Conservation (phyloP, 2,329 filamentous ascomycete genomes). For the Metarhizium sp. region DNA sequence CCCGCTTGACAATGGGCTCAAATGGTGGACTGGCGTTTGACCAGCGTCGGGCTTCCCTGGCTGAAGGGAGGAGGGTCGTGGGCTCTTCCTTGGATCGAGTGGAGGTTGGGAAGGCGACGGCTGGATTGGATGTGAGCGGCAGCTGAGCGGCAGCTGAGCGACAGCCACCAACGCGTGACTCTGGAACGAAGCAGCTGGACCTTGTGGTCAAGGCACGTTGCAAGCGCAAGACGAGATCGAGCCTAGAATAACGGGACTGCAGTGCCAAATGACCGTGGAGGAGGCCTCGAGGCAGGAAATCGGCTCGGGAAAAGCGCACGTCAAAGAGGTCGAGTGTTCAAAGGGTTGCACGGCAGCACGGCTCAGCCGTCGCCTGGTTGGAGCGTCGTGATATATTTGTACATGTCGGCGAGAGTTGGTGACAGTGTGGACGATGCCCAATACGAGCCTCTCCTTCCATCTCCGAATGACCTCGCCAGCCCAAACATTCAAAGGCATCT, state of each 20-base stretch:
- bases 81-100: not conserved
- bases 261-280: not conserved
- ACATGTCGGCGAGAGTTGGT: not conserved
- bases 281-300: not conserved
- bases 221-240: not conserved
- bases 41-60: not conserved
- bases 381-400: not conserved
- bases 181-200: not conserved
- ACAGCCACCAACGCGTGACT: not conserved
- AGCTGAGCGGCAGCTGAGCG: not conserved
- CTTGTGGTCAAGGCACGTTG: not conserved
- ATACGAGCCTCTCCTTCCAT: not conserved
- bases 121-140: not conserved
- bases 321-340: not conserved
- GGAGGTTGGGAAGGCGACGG: not conserved
- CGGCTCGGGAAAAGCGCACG: not conserved
- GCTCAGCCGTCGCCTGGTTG: not conserved
- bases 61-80: not conserved
- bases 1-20: not conserved
- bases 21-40: not conserved
- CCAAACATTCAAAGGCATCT: not conserved
- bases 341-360: not conserved
- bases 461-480: not conserved
- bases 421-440: no score
- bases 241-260: no score